Evolutionary conservation across 1,284 basidiomycete genomes (phyloP).

Genomic region (Puccinia coronata): DNA sequence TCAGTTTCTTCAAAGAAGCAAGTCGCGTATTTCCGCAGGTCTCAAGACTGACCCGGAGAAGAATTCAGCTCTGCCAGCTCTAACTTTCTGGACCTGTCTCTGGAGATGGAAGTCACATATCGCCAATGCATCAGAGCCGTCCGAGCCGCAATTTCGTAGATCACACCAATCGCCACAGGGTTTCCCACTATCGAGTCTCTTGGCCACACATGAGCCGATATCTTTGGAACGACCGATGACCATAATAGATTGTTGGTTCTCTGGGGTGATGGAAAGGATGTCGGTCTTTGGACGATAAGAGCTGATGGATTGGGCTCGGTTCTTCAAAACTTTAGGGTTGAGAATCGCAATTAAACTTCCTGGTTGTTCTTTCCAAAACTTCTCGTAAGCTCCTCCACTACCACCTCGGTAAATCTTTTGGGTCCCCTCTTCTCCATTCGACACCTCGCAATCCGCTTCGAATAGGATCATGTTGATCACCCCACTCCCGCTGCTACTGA

Average conservation of each 20-base stretch:
- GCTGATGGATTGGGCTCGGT: conserved; percentile 68
- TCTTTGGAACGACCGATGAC: conserved; percentile 82
- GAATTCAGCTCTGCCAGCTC: conserved; percentile 47
- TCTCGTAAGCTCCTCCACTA: conserved; percentile 86
- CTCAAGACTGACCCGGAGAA: conserved; percentile 34
- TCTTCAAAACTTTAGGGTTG: conserved; percentile 82
- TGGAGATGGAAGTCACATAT: conserved; percentile 48
- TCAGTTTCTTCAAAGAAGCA: background rate
- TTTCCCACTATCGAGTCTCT: conserved; percentile 72
- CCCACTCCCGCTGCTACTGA: conserved; percentile 72
- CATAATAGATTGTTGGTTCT: conserved; percentile 74
- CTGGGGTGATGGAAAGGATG: conserved; percentile 82
- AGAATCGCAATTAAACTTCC: conserved; percentile 86
- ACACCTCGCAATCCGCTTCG: conserved; percentile 65
- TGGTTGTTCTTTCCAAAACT: conserved; percentile 76
- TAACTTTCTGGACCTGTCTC: conserved; percentile 36
- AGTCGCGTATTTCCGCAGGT: too few species aligned
- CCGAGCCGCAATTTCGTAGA: conserved; percentile 61
- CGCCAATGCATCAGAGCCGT: background rate
- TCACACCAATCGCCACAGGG: conserved; percentile 84
- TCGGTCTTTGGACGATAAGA: conserved; percentile 64
- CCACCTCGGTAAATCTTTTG: conserved; percentile 76
- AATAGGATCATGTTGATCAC: conserved; percentile 80
- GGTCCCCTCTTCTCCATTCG: conserved; percentile 51
- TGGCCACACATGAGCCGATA: conserved; percentile 76